phyloP scores from a whole-genome alignment of 2,329 filamentous ascomycete genomes.

The Cercospora brassicicola region DNA sequence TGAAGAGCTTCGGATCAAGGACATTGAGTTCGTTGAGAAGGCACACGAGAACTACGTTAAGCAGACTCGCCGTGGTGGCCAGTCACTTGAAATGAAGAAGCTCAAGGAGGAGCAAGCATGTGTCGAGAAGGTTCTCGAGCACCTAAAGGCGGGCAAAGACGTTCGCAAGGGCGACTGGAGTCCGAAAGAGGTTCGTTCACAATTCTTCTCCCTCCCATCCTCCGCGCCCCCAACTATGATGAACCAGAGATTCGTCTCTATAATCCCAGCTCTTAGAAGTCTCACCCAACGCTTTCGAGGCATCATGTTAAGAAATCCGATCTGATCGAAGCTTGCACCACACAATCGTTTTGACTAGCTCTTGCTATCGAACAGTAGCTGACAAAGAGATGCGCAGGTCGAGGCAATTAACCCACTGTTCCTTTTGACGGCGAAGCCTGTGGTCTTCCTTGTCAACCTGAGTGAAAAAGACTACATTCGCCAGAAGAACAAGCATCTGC shows the following conservation, averaged over 20 bases:
- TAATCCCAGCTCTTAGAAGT: constrained; percentile 99
- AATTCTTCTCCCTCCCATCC: constrained; percentile 21
- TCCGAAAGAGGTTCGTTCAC: constrained; percentile 84
- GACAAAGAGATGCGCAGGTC: constrained; percentile 59
- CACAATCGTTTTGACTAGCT: neutral
- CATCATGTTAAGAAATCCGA: constrained; percentile 79
- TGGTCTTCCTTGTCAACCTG: constrained; percentile 94
- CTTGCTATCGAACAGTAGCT: neutral
- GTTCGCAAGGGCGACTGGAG: constrained; percentile 86
- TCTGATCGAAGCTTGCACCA: constrained; percentile 34
- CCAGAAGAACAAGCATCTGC: constrained; percentile 99
- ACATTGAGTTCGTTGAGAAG: constrained; percentile 98
- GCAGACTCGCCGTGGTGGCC: constrained; percentile 90
- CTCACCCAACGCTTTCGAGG: constrained; percentile 72
- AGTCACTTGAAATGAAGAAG: constrained; percentile 97
- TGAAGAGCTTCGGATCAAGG: constrained; percentile 94
- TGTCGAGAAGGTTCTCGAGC: constrained; percentile 83
- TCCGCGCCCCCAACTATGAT: constrained; percentile 67
- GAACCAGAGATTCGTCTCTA: constrained; percentile 98
- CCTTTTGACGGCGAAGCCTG: constrained; percentile 92
- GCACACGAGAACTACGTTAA: constrained; percentile 87
- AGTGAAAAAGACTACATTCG: constrained; percentile 96
- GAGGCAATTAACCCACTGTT: constrained; percentile 97
- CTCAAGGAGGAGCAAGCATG: constrained; percentile 90
- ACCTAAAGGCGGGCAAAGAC: constrained; percentile 85